phyloP scores from a whole-genome alignment of 371 early-diverging fungal genomes.

The Cokeromyces recurvatus region DNA sequence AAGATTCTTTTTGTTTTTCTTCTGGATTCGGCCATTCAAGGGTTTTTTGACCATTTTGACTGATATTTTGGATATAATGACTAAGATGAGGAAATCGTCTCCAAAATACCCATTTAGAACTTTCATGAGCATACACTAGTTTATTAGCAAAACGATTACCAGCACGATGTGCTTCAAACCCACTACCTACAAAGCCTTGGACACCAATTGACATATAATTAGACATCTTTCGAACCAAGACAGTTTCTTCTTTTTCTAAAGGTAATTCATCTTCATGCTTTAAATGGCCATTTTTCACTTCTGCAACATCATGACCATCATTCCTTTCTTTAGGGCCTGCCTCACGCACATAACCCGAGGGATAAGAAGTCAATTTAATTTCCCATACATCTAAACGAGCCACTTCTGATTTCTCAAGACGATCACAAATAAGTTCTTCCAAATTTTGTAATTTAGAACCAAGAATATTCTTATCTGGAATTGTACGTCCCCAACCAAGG shows the following conservation, averaged over 20 bases:
- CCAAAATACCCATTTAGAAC: constrained; percentile 57
- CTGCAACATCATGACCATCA: constrained; percentile 27
- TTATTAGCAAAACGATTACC: constrained; percentile 50
- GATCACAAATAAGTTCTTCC: constrained; percentile 38
- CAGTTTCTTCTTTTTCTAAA: no score
- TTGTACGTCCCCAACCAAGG: constrained; percentile 65
- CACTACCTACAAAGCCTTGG: constrained; percentile 61
- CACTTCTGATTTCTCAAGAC: constrained; percentile 48
- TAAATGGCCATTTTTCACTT: constrained; percentile 3
- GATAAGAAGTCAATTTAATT: constrained; percentile 40
- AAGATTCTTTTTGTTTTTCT: constrained; percentile 3
- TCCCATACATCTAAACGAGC: constrained; percentile 63
- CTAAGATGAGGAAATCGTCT: constrained; percentile 50
- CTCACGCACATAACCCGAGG: constrained; percentile 45
- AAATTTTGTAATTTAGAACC: constrained; percentile 41
- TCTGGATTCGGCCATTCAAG: constrained; percentile 11
- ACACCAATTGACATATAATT: constrained; percentile 59
- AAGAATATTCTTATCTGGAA: constrained; percentile 39
- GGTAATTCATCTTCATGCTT: neutral
- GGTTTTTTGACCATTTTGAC: constrained; percentile 8
- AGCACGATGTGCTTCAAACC: constrained; percentile 56
- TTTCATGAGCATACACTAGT: constrained; percentile 48
- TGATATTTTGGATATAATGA: constrained; percentile 38
- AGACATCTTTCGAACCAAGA: constrained; percentile 43
- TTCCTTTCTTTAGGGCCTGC: constrained; percentile 34